Evolutionary conservation across 768 basidiomycete genomes (phyloP).

Genomic region (Cyclocybe cylindracea): DNA sequence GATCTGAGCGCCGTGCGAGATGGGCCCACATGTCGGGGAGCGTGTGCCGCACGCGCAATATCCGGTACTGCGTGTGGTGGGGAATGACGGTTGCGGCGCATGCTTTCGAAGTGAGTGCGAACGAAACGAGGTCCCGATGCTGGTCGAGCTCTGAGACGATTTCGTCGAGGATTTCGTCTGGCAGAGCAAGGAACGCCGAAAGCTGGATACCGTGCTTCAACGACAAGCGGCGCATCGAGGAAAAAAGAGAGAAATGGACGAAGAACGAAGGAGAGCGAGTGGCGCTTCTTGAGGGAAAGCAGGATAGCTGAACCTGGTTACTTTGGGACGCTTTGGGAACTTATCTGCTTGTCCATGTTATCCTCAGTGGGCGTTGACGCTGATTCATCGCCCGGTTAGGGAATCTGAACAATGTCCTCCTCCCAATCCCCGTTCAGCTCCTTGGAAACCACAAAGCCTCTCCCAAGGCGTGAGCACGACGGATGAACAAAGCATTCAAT

Average conservation of each 20-base stretch:
- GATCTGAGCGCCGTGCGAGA: constrained; percentile 49
- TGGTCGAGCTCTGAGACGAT: constrained; percentile 45
- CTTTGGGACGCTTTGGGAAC: constrained; percentile 15
- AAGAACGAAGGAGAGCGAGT: constrained; percentile 9
- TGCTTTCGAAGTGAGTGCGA: constrained; percentile 43
- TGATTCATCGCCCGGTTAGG: constrained; percentile 13
- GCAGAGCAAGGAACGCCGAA: constrained; percentile 36
- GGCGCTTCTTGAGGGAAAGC: constrained; percentile 16
- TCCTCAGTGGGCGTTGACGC: constrained; percentile 2
- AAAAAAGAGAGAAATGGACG: constrained; percentile 14
- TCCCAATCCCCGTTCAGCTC: background rate
- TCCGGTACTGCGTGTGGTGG: constrained; percentile 50
- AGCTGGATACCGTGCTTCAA: constrained; percentile 18
- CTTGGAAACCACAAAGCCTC: background rate
- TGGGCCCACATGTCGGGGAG: constrained; percentile 48
- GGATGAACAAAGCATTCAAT: no score
- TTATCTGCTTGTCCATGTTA: constrained; percentile 14
- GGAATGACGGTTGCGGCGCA: constrained; percentile 42
- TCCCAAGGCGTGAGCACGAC: no score
- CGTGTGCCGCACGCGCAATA: constrained; percentile 43
- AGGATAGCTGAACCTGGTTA: constrained; percentile 5
- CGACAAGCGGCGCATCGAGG: constrained; percentile 19
- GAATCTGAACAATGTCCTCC: constrained; percentile 18
- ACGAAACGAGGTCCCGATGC: constrained; percentile 41
- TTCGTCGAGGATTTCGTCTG: constrained; percentile 48